phyloP scores from a whole-genome alignment of 1,284 basidiomycete species.

The Meripilus lineatus region DNA sequence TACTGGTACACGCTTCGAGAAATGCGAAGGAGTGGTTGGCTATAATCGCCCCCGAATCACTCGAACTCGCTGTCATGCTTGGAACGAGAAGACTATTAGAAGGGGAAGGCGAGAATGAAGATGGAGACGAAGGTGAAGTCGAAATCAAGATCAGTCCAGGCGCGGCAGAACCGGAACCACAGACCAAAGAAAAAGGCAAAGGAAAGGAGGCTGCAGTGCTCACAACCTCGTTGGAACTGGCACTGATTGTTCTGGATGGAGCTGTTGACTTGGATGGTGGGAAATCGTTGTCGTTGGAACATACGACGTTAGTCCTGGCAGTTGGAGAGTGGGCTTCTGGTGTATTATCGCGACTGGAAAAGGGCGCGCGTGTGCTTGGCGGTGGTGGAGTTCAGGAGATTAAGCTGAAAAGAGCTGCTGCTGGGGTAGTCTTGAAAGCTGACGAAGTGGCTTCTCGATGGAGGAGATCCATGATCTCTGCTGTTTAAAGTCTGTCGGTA shows the following conservation, averaged over 20 bases:
- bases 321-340: constrained; percentile 77
- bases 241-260: constrained; percentile 72
- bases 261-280: constrained; percentile 76
- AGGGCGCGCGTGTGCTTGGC: constrained; percentile 55
- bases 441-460: constrained; percentile 74
- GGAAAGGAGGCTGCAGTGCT: constrained; percentile 67
- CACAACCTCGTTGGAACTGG: constrained; percentile 70
- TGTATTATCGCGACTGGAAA: constrained; percentile 64
- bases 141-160: neutral
- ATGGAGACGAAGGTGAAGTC: constrained; percentile 14
- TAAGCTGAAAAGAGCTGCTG: constrained; percentile 62
- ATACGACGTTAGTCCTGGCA: constrained; percentile 66
- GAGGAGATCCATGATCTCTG: constrained; percentile 74
- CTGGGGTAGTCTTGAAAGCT: constrained; percentile 77
- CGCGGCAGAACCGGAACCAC: neutral
- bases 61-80: constrained; percentile 79
- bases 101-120: constrained; percentile 39
- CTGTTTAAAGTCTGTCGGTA: too few relatives aligned
- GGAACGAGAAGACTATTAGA: constrained; percentile 62
- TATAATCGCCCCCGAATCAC: constrained; percentile 72
- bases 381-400: constrained; percentile 62
- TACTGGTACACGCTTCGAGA: constrained; percentile 80
- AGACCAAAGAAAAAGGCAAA: constrained; percentile 9
- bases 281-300: constrained; percentile 67
- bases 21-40: constrained; percentile 77